phyloP scores from a whole-genome alignment of 257 asterid genomes.

The Orobanche coerulescens region DNA sequence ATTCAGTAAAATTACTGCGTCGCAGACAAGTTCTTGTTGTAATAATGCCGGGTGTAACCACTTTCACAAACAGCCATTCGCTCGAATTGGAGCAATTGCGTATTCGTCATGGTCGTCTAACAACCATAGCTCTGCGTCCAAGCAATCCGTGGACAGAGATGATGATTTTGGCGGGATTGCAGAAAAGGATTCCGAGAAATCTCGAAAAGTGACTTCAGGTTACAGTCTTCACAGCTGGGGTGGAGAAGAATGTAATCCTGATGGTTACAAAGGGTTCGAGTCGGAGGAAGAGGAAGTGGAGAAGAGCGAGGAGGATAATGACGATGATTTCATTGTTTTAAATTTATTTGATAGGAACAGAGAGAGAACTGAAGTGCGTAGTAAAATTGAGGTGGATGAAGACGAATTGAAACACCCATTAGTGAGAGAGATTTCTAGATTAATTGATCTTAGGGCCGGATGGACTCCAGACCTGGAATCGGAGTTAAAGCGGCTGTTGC shows the following conservation, averaged over 20 bases:
- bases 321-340: slow-evolving; percentile 50
- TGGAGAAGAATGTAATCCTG: slow-evolving; percentile 31
- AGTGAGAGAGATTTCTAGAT: slow-evolving; percentile 66
- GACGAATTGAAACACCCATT: slow-evolving; percentile 72
- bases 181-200: slow-evolving; percentile 26
- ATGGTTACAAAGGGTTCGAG: slow-evolving; percentile 27
- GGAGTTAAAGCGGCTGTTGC: slow-evolving; percentile 58
- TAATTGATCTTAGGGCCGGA: slow-evolving; percentile 44
- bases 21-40: slow-evolving; percentile 19
- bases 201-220: slow-evolving; percentile 22
- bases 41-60: slow-evolving; percentile 7
- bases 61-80: slow-evolving; percentile 16
- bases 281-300: slow-evolving; percentile 32
- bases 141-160: slow-evolving; percentile 21
- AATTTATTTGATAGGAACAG: slow-evolving; percentile 34
- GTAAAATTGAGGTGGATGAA: slow-evolving; percentile 40
- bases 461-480: slow-evolving; percentile 72
- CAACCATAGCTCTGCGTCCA: slow-evolving; percentile 3
- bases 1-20: slow-evolving; percentile 18
- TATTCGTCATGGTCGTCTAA: slow-evolving; percentile 21
- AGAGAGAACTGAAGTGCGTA: slow-evolving; percentile 23
- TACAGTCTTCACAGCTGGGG: slow-evolving; percentile 13
- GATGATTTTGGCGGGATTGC: slow-evolving; percentile 21
- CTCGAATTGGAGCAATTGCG: slow-evolving; percentile 23
- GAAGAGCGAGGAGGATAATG: slow-evolving; percentile 28